A percentile compares a stretch with the other conserved stretches of the same genome.
phyloP scores from a whole-genome alignment of 371 early-diverging fungal genomes.

The Mucor plumbeus region DNA sequence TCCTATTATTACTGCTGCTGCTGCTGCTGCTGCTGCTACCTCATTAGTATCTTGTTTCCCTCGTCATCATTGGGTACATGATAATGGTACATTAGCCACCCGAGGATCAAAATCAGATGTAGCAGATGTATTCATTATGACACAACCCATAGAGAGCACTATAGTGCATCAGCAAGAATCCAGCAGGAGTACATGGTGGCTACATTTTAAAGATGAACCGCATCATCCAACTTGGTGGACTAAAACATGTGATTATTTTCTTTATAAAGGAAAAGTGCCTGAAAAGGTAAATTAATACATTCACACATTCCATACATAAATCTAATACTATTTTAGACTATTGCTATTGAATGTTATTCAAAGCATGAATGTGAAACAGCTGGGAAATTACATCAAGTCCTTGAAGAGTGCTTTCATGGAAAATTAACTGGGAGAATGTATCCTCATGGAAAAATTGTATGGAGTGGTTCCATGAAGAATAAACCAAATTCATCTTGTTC shows the following conservation, averaged over 20 bases:
- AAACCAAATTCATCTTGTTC: not conserved
- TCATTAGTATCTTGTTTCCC: not conserved
- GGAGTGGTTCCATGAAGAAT: slow-evolving; percentile 26
- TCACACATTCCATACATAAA: not conserved
- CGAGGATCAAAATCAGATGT: slow-evolving; percentile 24
- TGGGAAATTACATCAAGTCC: slow-evolving; percentile 34
- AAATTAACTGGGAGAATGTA: slow-evolving; percentile 31
- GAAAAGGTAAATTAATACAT: slow-evolving; percentile 20
- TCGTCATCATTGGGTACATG: slow-evolving; percentile 23
- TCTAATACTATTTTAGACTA: slow-evolving; percentile 1
- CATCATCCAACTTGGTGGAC: slow-evolving; percentile 16
- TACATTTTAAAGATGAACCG: slow-evolving; percentile 13
- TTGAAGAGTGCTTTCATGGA: slow-evolving; percentile 32
- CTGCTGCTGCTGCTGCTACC: not conserved
- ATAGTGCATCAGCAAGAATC: not conserved
- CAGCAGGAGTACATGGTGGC: slow-evolving; percentile 22
- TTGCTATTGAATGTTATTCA: slow-evolving; percentile 26
- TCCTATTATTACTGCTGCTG: slow-evolving; percentile 9
- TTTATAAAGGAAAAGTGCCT: slow-evolving; percentile 16
- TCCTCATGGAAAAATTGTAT: slow-evolving; percentile 27
- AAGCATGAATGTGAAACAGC: slow-evolving; percentile 34
- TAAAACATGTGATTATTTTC: slow-evolving; percentile 12
- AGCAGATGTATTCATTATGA: slow-evolving; percentile 28
- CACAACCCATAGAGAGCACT: slow-evolving; percentile 14
- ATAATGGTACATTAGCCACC: slow-evolving; percentile 19